Conservation (phyloP, 2,329 filamentous ascomycete genomes). For the Fusarium sarcochroum region DNA sequence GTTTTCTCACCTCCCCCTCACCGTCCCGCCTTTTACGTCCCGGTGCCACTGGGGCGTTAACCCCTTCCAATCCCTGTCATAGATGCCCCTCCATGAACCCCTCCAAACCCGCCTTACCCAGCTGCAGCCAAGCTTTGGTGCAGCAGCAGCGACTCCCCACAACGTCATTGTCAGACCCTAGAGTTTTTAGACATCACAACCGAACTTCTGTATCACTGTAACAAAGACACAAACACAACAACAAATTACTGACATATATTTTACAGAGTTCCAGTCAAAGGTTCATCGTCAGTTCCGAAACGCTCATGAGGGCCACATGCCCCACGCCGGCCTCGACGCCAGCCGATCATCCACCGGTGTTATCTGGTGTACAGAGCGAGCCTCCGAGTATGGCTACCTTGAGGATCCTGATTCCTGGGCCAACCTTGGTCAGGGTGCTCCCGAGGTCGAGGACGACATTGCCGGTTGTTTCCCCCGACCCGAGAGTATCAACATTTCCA, state of each 20-base stretch:
- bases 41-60: conserved; percentile 28
- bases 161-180: conserved; percentile 38
- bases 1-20: conserved; percentile 40
- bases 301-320: conserved; percentile 90
- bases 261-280: conserved; percentile 81
- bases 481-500: conserved; percentile 80
- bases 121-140: conserved; percentile 26
- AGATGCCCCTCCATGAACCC: conserved; percentile 38
- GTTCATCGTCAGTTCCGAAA: conserved; percentile 91
- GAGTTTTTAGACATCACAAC: not conserved
- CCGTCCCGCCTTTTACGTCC: conserved; percentile 41
- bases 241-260: not conserved
- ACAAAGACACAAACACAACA: not conserved
- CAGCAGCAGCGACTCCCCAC: conserved; percentile 28
- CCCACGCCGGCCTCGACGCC: conserved; percentile 91
- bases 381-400: conserved; percentile 87
- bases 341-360: conserved; percentile 92
- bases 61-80: conserved; percentile 18
- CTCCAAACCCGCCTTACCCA: conserved; percentile 37
- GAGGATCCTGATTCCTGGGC: conserved; percentile 89
- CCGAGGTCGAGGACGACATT: conserved; percentile 94
- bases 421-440: conserved; percentile 93
- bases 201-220: not conserved
- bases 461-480: conserved; percentile 89
- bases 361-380: conserved; percentile 91